phyloP scores from a whole-genome alignment of 2,329 filamentous ascomycete genomes.

The Ceratocystis lukuohia region DNA sequence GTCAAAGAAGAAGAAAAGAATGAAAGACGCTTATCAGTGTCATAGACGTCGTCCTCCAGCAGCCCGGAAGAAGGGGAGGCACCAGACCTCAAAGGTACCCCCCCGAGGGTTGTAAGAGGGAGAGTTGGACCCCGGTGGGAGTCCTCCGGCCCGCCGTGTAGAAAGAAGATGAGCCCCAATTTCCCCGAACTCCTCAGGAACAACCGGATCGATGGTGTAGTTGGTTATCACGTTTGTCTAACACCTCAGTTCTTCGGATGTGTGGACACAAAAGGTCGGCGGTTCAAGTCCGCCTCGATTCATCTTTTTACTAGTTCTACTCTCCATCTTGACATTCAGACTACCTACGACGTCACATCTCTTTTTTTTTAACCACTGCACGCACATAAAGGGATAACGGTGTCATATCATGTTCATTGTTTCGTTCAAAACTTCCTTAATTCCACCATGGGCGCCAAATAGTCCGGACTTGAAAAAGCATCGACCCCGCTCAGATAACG shows the following conservation, averaged over 20 bases:
- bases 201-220: conserved; percentile 10
- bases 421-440: background rate
- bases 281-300: conserved; percentile 16
- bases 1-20: no score
- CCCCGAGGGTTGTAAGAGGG: no score
- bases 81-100: no score
- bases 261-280: conserved; percentile 15
- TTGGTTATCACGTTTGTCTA: conserved; percentile 17
- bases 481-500: background rate
- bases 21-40: no score
- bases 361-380: background rate
- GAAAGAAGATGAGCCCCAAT: no score
- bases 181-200: no score
- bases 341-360: background rate
- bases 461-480: background rate
- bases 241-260: background rate
- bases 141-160: no score
- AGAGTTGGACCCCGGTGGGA: no score
- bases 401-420: background rate
- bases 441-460: background rate
- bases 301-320: background rate
- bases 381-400: background rate
- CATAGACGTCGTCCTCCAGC: no score
- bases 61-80: no score
- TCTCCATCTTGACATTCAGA: background rate